Evolutionary conservation across 129 eudicot species (phyloP).

Genomic region (Flaveria ramosissima): DNA sequence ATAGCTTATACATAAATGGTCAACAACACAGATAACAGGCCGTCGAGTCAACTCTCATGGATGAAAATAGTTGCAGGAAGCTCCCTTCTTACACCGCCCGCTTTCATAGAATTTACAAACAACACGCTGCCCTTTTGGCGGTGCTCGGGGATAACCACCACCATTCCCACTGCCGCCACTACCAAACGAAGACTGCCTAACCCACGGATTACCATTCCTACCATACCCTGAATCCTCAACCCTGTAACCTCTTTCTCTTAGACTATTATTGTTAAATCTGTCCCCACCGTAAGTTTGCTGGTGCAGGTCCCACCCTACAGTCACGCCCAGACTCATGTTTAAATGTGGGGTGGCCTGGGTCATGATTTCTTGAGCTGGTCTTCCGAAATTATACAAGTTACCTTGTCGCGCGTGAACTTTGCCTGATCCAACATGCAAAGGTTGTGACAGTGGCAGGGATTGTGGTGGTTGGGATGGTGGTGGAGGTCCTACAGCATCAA

Average conservation of each 20-base stretch:
- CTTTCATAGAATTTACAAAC: constrained; percentile 62
- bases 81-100: constrained; percentile 77
- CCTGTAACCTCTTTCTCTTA: constrained; percentile 44
- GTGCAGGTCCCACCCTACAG: constrained; percentile 38
- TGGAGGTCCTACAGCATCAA: constrained; percentile 19
- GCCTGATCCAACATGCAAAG: constrained; percentile 21
- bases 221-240: constrained; percentile 43
- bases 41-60: constrained; percentile 34
- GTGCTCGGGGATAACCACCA: constrained; percentile 51
- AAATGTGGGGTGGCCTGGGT: constrained; percentile 37
- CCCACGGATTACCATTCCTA: constrained; percentile 49
- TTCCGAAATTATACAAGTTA: constrained; percentile 22
- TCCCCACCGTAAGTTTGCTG: constrained; percentile 32
- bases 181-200: constrained; percentile 41
- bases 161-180: constrained; percentile 29
- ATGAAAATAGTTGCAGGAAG: constrained; percentile 71
- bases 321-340: constrained; percentile 29
- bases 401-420: constrained; percentile 27
- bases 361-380: constrained; percentile 49
- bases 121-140: constrained; percentile 55
- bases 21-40: constrained; percentile 23
- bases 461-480: not conserved
- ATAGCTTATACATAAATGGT: constrained; percentile 34
- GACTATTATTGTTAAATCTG: constrained; percentile 34
- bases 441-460: not conserved